Evolutionary conservation across 345 rosid species (phyloP), one percentile per base, ranked within the genome.

Genomic region (Linum lewisii): DNA sequence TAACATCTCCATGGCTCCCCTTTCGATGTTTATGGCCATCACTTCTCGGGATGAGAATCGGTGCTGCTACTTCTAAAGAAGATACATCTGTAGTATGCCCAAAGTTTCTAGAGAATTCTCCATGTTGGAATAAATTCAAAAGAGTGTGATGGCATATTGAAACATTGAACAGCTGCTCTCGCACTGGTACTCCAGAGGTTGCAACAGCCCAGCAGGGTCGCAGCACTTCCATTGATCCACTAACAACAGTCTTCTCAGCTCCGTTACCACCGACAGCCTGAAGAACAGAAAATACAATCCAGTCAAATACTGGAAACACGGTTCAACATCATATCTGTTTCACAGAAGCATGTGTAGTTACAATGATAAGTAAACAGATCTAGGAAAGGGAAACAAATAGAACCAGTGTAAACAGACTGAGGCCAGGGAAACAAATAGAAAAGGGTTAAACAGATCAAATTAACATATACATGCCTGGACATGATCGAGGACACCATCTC

Each of bases 401-500:
- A 26, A 29, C 34, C 34, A 29, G 34, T 29, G 34, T 3, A 29
- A 29, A 29, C 4, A 29, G 34, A 29, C 7, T 8, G 7, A 29
- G 3, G 4, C 34, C 5, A 29, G 34, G 34, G 34, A 29, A 29
- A 29, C 23, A 16, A 24, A 13, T 11, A 7, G 11, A 66, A 66
- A 54, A 66, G 10, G 63, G 19, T 44, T 38, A 16, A 51, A 54
- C 59, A 58, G 56, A 55, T n/a, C 21, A 7, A 72, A 65, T 54
- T 21, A 47, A 20, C 38, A 22, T 29, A 57, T 6, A 20, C 24
- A 61, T 70, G 90, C 99, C 96, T 87, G 99, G 25, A 94, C 97
- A 81, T 94, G 97, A 77, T 94, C 99, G 23, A 94, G 90, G 67
- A 94, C 96, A 59, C 99, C 99, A 67, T 94, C 99, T 59, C 99